A percentile compares a stretch with the other conserved stretches of the same genome.
Evolutionary conservation across 257 asterid genomes (phyloP).

Genomic region (Paulownia fortunei): DNA sequence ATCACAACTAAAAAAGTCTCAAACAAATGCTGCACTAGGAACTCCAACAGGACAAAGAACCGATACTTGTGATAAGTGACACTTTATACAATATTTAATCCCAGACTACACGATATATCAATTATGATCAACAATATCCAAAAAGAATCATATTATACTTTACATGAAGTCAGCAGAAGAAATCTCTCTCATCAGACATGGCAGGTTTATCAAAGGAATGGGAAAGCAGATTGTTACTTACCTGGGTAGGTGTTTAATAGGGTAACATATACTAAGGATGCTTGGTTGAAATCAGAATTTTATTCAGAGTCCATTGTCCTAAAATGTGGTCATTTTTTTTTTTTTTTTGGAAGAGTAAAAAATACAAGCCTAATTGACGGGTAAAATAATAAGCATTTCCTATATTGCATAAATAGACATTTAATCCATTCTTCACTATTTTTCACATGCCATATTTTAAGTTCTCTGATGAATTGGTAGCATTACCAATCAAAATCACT

Average conservation of each 20-base stretch:
- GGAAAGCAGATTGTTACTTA: background rate
- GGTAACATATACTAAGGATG: background rate
- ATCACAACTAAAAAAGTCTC: background rate
- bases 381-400: background rate
- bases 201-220: background rate
- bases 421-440: background rate
- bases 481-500: background rate
- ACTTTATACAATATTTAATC: no score
- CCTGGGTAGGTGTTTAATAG: background rate
- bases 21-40: background rate
- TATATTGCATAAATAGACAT: background rate
- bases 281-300: background rate
- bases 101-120: no score
- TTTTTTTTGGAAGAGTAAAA: no score
- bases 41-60: background rate
- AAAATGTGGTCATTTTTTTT: no score
- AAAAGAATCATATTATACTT: no score
- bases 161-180: no score
- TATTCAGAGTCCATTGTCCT: background rate
- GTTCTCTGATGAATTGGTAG: background rate
- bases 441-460: background rate
- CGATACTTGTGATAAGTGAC: no score
- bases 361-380: background rate
- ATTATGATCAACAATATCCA: no score
- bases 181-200: no score